A percentile compares a stretch with the other conserved stretches of the same genome.
These are phyloP conservation scores for Isatis tinctoria DNA, from an alignment of 345 rosid species.

Conservation along the genomic window DNA sequence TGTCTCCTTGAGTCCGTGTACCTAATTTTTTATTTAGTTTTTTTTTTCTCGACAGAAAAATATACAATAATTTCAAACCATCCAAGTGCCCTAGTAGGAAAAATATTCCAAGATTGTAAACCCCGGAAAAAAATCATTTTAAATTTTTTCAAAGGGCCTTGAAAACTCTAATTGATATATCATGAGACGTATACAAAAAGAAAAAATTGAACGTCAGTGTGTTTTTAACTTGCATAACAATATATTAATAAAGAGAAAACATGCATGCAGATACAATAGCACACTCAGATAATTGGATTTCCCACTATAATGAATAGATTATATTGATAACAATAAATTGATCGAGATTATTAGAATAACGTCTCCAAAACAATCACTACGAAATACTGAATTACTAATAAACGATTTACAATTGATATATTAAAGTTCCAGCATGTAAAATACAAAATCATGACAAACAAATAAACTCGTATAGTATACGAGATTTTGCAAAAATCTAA, in stretches of 20 bases:
- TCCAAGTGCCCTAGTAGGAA: neutral
- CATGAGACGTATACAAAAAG: neutral
- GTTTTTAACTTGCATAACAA: neutral
- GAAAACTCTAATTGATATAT: neutral
- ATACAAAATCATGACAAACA: too few species aligned
- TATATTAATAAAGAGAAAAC: neutral
- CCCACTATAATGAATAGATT: neutral
- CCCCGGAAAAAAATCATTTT: neutral
- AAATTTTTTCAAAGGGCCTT: neutral
- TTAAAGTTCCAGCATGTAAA: too few species aligned
- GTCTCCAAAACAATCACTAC: too few species aligned
- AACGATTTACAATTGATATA: too few species aligned
- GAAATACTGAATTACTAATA: too few species aligned
- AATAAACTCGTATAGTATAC: too few species aligned
- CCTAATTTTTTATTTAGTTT: slow-evolving; percentile 1
- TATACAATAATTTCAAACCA: neutral
- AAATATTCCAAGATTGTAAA: neutral
- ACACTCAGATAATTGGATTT: neutral
- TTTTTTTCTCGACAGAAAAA: neutral
- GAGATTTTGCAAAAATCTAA: too few species aligned
- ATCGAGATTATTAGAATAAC: too few species aligned
- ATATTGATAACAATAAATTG: neutral
- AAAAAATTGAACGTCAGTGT: neutral
- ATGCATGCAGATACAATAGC: neutral
- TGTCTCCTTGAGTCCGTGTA: slow-evolving; percentile 32